Evolutionary conservation across 2,329 filamentous ascomycete genomes (phyloP).

Genomic region (Hypoxylon sp.): DNA sequence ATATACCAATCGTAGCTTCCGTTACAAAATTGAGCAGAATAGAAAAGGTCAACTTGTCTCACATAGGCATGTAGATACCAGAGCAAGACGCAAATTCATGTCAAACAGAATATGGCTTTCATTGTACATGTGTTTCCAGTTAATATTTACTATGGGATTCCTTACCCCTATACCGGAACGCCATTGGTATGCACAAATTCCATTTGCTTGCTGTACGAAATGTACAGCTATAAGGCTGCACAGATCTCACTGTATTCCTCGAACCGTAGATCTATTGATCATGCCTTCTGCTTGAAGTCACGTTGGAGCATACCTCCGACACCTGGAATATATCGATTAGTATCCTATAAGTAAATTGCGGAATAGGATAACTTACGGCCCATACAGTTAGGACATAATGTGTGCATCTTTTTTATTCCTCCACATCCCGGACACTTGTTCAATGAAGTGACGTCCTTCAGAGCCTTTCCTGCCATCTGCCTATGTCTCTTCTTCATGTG

Average conservation of each 20-base stretch:
- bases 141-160: constrained; percentile 23
- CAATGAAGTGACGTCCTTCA: constrained; percentile 90
- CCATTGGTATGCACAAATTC: constrained; percentile 32
- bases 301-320: constrained; percentile 47
- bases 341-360: neutral
- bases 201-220: constrained; percentile 20
- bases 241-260: neutral
- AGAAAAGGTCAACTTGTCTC: neutral
- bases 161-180: constrained; percentile 32
- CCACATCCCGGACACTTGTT: constrained; percentile 94
- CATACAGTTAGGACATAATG: constrained; percentile 89
- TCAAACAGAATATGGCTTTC: constrained; percentile 8
- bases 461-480: constrained; percentile 94
- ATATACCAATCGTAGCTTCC: neutral
- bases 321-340: constrained; percentile 39
- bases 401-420: constrained; percentile 87
- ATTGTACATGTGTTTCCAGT: constrained; percentile 33
- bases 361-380: constrained; percentile 71
- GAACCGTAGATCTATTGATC: constrained; percentile 10
- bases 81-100: neutral
- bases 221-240: constrained; percentile 12
- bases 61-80: neutral
- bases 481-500: constrained; percentile 95
- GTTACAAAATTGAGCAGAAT: neutral
- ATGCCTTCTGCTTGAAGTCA: constrained; percentile 45